Evolutionary conservation across 768 basidiomycete species (phyloP), one percentile per base, ranked within the genome.

Genomic region (Pleurotus giganteus): DNA sequence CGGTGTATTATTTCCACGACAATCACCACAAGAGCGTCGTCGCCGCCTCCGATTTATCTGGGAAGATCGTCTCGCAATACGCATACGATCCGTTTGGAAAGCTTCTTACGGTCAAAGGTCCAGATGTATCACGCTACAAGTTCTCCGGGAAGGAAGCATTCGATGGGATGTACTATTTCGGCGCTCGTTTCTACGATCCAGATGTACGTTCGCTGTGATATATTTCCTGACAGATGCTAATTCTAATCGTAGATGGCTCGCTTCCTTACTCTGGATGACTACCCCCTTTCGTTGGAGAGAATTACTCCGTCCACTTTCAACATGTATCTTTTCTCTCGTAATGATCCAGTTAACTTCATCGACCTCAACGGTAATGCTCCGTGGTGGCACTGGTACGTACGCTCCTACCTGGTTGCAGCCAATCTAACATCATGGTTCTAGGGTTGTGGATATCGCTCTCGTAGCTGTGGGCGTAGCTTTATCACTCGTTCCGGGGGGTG

Each of bases 331-430:
- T 58, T 58, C 19, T 56, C 56, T 29, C 36, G 47, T 4, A 58
- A 58, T 23, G 54, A 58, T 31, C 58, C 58, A 17, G 24, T 58
- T 31, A 58, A 58, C 26, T 58, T 42, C 17, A 52, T 58, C 23
- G 58, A 58, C 21, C 12, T 58, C 4, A 58, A 58, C 29, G 58
- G 58, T 9, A 58, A 58, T 6, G 58, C 45, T 17, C 55, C 55
- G 51, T 51, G 58, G 56, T 58, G 58, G 58, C 58, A 58, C 29
- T 51, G 56, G 58, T 52, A 49, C 11, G 51, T 31, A 15, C 1
- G 4, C 19, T 2, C 2, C 27, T 24, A 13, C 4, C 45, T 47
- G 2, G 4, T 4, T 4, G 11, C 4, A 15, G 9, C 7, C 2
- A 2, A 23, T 15, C 15, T 2, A 11, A 3, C 4, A 11, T 29